phyloP scores from a whole-genome alignment of 73 alveolate species.

The Tetrahymena thermophila region DNA sequence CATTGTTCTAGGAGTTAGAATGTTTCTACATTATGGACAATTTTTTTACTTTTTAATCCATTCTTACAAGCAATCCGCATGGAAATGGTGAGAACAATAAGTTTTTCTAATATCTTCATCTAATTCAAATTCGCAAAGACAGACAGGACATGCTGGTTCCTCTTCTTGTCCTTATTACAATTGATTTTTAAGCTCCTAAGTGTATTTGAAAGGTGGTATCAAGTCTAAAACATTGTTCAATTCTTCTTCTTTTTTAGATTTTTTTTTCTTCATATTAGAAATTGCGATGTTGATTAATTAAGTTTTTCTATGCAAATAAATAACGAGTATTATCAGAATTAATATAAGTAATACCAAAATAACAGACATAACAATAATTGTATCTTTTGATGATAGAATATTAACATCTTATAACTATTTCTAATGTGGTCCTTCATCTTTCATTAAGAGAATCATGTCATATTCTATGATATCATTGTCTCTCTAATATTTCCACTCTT shows the following conservation, averaged over 20 bases:
- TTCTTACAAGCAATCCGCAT: neutral
- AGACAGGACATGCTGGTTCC: neutral
- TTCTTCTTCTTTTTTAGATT: neutral
- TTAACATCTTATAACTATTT: neutral
- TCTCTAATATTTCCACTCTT: neutral
- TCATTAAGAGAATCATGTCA: neutral
- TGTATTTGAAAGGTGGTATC: neutral
- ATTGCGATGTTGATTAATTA: neutral
- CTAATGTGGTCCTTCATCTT: neutral
- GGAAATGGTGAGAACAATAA: neutral
- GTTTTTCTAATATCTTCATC: neutral
- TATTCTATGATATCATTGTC: neutral
- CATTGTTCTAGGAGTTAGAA: neutral
- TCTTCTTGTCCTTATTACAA: neutral
- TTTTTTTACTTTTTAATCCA: neutral
- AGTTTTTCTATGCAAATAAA: neutral
- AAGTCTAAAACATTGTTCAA: neutral
- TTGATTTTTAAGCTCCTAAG: neutral
- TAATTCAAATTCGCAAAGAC: neutral
- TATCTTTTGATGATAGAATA: neutral
- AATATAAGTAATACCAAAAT: neutral
- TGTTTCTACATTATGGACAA: neutral
- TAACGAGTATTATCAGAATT: neutral
- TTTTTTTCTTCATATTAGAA: neutral
- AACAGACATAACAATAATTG: neutral